Evolutionary conservation across 768 basidiomycete genomes (phyloP).

Genomic region (Phlegmacium glaucopus): DNA sequence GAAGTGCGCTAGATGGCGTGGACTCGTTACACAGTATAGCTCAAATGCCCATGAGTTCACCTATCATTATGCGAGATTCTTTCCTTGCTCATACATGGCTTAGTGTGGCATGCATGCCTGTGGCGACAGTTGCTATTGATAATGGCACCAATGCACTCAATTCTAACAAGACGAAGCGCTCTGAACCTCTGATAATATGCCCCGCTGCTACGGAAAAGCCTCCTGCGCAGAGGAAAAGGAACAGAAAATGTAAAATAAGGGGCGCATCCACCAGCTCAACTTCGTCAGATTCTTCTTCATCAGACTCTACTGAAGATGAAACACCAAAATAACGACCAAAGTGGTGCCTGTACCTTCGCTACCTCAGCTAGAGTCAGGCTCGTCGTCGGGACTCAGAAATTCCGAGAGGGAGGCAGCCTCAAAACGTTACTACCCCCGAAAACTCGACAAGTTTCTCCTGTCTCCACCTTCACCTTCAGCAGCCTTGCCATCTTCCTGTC

Average conservation of each 20-base stretch:
- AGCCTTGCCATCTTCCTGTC: slow-evolving; percentile 56
- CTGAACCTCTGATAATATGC: slow-evolving; percentile 16
- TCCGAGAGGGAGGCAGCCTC: slow-evolving; percentile 7
- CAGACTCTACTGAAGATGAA: slow-evolving; percentile 26
- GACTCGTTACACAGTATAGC: slow-evolving; percentile 98
- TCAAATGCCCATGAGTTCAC: slow-evolving; percentile 88
- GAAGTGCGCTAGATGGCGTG: slow-evolving; percentile 89
- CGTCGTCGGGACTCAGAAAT: slow-evolving; percentile 17
- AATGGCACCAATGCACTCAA: slow-evolving; percentile 80
- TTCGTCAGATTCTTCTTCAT: slow-evolving; percentile 40
- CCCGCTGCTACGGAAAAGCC: slow-evolving; percentile 29
- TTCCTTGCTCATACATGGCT: not conserved
- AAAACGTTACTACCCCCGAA: slow-evolving; percentile 10
- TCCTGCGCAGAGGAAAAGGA: slow-evolving; percentile 40
- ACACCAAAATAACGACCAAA: slow-evolving; percentile 8
- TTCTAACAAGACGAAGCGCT: too few relatives aligned
- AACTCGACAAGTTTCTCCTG: slow-evolving; percentile 29
- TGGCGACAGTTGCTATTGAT: slow-evolving; percentile 96
- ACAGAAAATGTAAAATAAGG: slow-evolving; percentile 53
- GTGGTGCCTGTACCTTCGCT: slow-evolving; percentile 5
- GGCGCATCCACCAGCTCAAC: slow-evolving; percentile 40
- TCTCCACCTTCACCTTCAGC: slow-evolving; percentile 45
- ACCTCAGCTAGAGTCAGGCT: slow-evolving; percentile 29
- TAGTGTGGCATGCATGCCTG: slow-evolving; percentile 95
- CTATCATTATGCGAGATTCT: slow-evolving; percentile 3